phyloP scores from a whole-genome alignment of 805 yeast genomes.

The Candida peoriensis region DNA sequence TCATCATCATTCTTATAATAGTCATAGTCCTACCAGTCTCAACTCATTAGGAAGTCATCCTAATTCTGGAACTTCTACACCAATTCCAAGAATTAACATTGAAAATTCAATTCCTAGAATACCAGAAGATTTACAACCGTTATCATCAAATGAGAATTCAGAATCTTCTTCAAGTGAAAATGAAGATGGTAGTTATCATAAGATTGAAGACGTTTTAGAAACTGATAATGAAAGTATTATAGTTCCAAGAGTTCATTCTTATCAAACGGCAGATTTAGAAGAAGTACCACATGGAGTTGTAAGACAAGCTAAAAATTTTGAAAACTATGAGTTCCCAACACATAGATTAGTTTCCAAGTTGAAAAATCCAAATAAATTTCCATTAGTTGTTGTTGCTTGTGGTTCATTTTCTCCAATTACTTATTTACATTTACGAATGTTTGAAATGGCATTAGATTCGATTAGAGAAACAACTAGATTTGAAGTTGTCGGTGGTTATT shows the following conservation, averaged over 20 bases:
- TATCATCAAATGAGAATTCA: conserved; percentile 38
- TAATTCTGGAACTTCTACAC: conserved; percentile 12
- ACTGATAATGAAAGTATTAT: conserved; percentile 17
- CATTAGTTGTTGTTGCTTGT: conserved; percentile 93
- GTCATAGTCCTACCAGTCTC: not conserved
- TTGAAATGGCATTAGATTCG: conserved; percentile 96
- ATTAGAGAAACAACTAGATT: conserved; percentile 87
- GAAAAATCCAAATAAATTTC: conserved; percentile 72
- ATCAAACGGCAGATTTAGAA: conserved; percentile 87
- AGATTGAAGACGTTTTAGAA: conserved; percentile 9
- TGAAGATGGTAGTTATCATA: conserved; percentile 13
- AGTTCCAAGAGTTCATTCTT: conserved; percentile 30
- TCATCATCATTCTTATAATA: conserved; percentile 8
- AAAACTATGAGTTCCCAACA: conserved; percentile 75
- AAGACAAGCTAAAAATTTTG: conserved; percentile 73
- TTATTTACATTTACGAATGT: conserved; percentile 91
- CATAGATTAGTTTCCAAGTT: conserved; percentile 74
- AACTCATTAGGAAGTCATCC: not conserved
- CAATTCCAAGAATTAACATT: conserved; percentile 10
- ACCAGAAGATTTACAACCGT: conserved; percentile 54
- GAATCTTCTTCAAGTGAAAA: conserved; percentile 34
- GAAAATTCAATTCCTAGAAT: conserved; percentile 42
- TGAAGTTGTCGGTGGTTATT: conserved; percentile 95
- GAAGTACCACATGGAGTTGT: conserved; percentile 94
- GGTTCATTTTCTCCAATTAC: conserved; percentile 97